Evolutionary conservation across 148 eudicot species (phyloP), one percentile per base, ranked within the genome.

Genomic region (Polygonum aviculare): DNA sequence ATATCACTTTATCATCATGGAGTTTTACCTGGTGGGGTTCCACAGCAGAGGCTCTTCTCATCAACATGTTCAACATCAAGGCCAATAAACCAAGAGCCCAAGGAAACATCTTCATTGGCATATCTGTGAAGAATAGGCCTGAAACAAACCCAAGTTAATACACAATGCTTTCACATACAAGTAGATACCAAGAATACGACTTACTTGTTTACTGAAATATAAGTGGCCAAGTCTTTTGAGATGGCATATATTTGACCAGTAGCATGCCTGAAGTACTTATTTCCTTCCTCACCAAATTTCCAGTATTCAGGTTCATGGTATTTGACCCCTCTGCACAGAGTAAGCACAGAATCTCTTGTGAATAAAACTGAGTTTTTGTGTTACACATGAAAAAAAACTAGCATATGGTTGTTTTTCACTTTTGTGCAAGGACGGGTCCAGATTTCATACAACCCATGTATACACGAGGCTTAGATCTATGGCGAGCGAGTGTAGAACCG

Each of bases 371-470:
- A 4, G 21, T 7, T 16, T 19, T 67, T 67, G 11, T 67, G 44
- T 19, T 15, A 16, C n/a, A 39, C 2, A 40, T 72, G 45, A 14
- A 74, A 14, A 74, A 82, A 73, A 45, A 72, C 36, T 41, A 11
- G 18, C 35, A 12, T 2, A 14, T 14, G 22, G 69, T 52, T 33
- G 63, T 65, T 36, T 50, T 77, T 86, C 79, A 91, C 96, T 89
- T 89, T 74, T 89, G 87, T 41, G 93, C 82, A 9, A 89, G 84
- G 78, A 89, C 93, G 10, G 87, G 90, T 74, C 93, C 93, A 48
- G 93, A 91, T 77, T 91, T 91, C 96, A 91, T 91, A 83, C 96
- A 91, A 33, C 96, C 96, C 54, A 89, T 81, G 84, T 91, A 91
- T 14, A 87, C 85, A 79, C 85, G 91, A 39, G 91, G 85, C 81